Conservation (phyloP, 352 stramenopile species). For the Halophytophthora polymorphica region DNA sequence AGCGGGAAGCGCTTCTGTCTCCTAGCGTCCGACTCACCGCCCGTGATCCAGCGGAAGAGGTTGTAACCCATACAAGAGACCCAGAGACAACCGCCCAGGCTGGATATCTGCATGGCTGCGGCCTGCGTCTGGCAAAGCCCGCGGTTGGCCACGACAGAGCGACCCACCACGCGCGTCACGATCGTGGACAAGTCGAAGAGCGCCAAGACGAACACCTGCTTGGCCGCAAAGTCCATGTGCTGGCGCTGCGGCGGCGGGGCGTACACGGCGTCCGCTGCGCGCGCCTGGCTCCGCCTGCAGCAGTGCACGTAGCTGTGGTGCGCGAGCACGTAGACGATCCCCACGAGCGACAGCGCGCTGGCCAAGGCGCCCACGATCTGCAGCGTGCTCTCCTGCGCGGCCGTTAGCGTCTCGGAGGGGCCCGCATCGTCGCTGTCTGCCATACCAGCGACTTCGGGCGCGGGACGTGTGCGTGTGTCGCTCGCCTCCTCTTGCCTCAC, state of each 20-base stretch:
- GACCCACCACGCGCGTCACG: slow-evolving; percentile 51
- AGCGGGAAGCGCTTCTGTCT: slow-evolving; percentile 48
- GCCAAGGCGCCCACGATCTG: slow-evolving; percentile 45
- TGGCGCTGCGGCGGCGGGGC: slow-evolving; percentile 9
- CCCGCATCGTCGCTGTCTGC: slow-evolving; percentile 16
- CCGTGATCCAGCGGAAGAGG: slow-evolving; percentile 77
- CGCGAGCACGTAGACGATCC: slow-evolving; percentile 59
- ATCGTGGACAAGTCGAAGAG: slow-evolving; percentile 66
- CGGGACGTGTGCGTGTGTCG: background rate
- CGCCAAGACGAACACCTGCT: slow-evolving; percentile 67
- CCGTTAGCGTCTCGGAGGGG: slow-evolving; percentile 15
- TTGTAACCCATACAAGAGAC: slow-evolving; percentile 81
- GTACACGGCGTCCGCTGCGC: slow-evolving; percentile 7
- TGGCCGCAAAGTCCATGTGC: slow-evolving; percentile 62
- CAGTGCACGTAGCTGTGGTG: slow-evolving; percentile 53
- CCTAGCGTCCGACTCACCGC: slow-evolving; percentile 66
- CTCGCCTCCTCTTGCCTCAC: too few relatives aligned
- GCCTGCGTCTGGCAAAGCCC: slow-evolving; percentile 56
- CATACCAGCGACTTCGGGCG: slow-evolving; percentile 13
- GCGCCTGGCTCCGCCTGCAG: slow-evolving; percentile 17
- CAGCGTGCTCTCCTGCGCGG: slow-evolving; percentile 24
- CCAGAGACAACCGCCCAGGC: slow-evolving; percentile 65
- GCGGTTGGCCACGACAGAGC: slow-evolving; percentile 35
- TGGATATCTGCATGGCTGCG: slow-evolving; percentile 47
- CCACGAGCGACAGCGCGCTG: slow-evolving; percentile 55